Evolutionary conservation across 768 basidiomycete genomes (phyloP), one percentile per base, ranked within the genome.

Genomic region (Rickenella mellea): DNA sequence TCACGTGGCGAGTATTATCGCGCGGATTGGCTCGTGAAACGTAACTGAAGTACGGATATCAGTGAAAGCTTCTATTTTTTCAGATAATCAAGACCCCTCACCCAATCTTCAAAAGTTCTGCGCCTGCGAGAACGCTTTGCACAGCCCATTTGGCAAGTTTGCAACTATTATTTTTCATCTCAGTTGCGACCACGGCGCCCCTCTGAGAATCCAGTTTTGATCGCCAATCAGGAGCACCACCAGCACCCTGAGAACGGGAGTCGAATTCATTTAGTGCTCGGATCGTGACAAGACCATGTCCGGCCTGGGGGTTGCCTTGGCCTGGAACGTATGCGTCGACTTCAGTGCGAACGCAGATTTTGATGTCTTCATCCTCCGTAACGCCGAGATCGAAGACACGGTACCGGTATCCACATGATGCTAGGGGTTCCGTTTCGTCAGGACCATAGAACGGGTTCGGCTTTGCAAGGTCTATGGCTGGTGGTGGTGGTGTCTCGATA

Each of bases 151-250:
- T 85, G 15, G 93, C 92, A 22, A 99, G 74, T 62, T 99, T 99
- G 67, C 83, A 92, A 53, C 83, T 88, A 67, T 99, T 99, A 65
- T 99, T 99, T 70, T 98, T 99, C 96, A 98, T 98, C 71, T 99
- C 96, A 20, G 90, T 93, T 27, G 96, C 91, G 46, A 98, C 92
- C 31, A 99, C 94, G 2, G 96, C 96, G 48, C 96, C 96, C 33
- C 92, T 79, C 63, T 97, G 92, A 4, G 86, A 81, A 63, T 99
- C 96, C 31, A 99, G 68, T 64, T 94, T 94, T n/a, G 86, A 76
- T 26, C 93, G 78, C 96, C 96, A 99, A 62, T 99, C 96, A n/a
- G 92, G 88, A 14, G 94, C 92, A 38, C 92, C 91, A 21, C 92
- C 94, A 1, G 87, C 81, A 19, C 94, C 93, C 49, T 79, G 78